Evolutionary conservation across 352 stramenopile species (phyloP), one percentile per base, ranked within the genome.

Genomic region (Phytophthora quininea): DNA sequence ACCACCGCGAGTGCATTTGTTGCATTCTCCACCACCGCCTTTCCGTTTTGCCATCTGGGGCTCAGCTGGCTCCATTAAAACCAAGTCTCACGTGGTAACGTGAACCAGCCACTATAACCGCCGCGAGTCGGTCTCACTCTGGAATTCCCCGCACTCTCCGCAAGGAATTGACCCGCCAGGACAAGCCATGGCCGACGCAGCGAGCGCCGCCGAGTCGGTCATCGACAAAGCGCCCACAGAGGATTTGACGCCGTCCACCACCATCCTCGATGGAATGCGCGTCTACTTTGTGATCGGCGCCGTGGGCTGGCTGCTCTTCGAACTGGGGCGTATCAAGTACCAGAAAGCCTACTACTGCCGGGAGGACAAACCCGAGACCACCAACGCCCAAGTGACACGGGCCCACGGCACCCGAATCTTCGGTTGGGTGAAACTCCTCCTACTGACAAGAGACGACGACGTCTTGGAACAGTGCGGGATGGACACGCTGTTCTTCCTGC

Each of bases 401-500:
- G 59, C 71, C 14, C 80, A 79, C 43, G 57, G 64, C 10, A 33
- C 73, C 3, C 73, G 73, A 52, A 62, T 80, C 2, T 84, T 92
- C 47, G 62, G 49, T 1, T 96, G 86, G 86, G 58, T 92, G 15
- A 73, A 59, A 48, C 63, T 84, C 43, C 69, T 92, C 31, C 89
- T 88, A 57, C 67, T 56, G n/a, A 84, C 78, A 5, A 81, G 76
- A 29, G 88, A 95, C 70, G 86, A 95, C 50, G 79, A 81, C 3
- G 51, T 95, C 3, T 67, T 93, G 38, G 74, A 89, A 57, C 66
- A 76, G 14, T 93, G 87, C 56, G 87, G 87, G 7, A 81, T 95
- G 62, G 85, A 93, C 65, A 92, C 87, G 59, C 75, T 95, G 31
- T 91, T 93, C 63, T 91, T 92, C 33, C 61, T 95, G 37, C 87